Conservation (phyloP, 345 rosid species). For the Isatis tinctoria region DNA sequence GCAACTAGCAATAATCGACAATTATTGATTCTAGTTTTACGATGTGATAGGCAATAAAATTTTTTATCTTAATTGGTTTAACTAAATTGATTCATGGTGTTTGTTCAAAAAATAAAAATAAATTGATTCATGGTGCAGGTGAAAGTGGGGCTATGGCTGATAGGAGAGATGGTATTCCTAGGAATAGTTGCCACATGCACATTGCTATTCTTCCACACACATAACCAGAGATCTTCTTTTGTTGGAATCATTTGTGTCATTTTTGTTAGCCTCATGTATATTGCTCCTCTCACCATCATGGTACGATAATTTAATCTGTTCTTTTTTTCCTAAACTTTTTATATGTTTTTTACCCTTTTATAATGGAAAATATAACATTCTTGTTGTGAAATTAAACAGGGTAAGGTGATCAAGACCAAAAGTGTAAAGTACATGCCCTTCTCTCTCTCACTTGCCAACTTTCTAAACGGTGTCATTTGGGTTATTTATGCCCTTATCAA, state of each 20-base stretch:
- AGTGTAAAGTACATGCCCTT: conserved; percentile 64
- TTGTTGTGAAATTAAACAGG: conserved; percentile 26
- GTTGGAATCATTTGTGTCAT: conserved; percentile 36
- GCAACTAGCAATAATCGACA: neutral
- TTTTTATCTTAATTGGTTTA: neutral
- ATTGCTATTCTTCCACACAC: conserved; percentile 36
- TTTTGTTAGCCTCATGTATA: conserved; percentile 44
- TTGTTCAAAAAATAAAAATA: too few relatives aligned
- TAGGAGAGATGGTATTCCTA: conserved; percentile 33
- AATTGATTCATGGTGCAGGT: conserved; percentile 26
- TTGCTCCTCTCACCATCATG: conserved; percentile 60
- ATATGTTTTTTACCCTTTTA: neutral
- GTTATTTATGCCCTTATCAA: conserved; percentile 41
- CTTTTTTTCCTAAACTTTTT: neutral
- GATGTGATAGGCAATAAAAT: neutral
- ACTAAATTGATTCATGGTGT: neutral
- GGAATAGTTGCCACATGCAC: conserved; percentile 34
- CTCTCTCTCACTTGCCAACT: conserved; percentile 43
- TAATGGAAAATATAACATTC: neutral
- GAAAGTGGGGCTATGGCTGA: conserved; percentile 32
- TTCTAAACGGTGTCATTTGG: conserved; percentile 46
- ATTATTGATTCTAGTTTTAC: conserved; percentile 10
- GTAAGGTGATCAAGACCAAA: conserved; percentile 44
- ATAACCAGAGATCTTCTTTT: conserved; percentile 29
- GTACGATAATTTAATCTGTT: conserved; percentile 25